Evolutionary conservation across 371 early-diverging fungal genomes (phyloP).

Genomic region (Actinomortierella ambigua): DNA sequence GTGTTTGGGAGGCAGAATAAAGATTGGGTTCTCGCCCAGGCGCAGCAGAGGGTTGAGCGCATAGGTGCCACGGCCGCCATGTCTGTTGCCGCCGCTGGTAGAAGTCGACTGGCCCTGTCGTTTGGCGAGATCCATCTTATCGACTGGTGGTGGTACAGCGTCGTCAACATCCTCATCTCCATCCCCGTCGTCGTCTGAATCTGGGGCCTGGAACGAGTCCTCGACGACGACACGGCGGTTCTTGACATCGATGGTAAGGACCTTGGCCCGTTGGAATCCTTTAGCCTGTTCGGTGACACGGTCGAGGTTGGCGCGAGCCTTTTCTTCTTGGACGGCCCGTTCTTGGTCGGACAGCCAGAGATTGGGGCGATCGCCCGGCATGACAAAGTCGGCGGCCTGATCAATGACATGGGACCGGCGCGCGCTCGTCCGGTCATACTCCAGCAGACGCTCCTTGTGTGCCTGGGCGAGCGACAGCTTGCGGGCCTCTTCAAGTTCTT

Average conservation of each 20-base stretch:
- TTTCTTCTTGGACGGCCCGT: constrained; percentile 55
- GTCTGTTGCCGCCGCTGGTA: constrained; percentile 35
- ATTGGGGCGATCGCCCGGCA: constrained; percentile 64
- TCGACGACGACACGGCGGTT: constrained; percentile 60
- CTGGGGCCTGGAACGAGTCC: constrained; percentile 12
- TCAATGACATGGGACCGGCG: constrained; percentile 80
- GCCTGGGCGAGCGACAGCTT: constrained; percentile 64
- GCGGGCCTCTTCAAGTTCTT: constrained; percentile 55
- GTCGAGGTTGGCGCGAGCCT: constrained; percentile 58
- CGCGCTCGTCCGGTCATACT: constrained; percentile 82
- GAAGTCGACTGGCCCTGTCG: constrained; percentile 23
- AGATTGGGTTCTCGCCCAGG: constrained; percentile 36
- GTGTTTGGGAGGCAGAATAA: constrained; percentile 16
- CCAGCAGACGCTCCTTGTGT: constrained; percentile 78
- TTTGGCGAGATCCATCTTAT: constrained; percentile 22
- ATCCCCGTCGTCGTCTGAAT: neutral
- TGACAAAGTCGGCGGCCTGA: constrained; percentile 78
- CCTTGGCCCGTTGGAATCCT: constrained; percentile 53
- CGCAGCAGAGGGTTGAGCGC: constrained; percentile 38
- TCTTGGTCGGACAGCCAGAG: constrained; percentile 85
- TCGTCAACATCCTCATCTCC: constrained; percentile 31
- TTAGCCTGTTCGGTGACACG: constrained; percentile 52
- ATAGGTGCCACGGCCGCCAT: constrained; percentile 38
- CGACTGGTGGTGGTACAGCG: constrained; percentile 29
- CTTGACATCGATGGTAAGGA: constrained; percentile 72